phyloP scores from a whole-genome alignment of 1,284 basidiomycete species.

The Melampsora allii-populina region DNA sequence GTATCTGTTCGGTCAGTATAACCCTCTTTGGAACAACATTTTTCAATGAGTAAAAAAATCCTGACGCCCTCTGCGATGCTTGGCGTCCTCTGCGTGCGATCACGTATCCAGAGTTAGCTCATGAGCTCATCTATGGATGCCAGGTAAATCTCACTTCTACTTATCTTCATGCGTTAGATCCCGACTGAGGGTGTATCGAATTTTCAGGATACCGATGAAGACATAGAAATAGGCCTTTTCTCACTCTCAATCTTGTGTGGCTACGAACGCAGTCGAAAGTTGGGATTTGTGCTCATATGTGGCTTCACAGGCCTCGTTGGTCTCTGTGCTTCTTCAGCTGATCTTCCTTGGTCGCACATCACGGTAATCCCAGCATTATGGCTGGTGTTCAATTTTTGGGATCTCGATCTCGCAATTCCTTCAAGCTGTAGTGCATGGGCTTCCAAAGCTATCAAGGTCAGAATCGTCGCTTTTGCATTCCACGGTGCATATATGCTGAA shows the following conservation, averaged over 20 bases:
- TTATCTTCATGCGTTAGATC: neutral
- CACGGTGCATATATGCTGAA: too few relatives aligned
- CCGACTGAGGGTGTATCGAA: neutral
- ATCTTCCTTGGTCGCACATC: too few relatives aligned
- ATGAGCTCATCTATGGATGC: constrained; percentile 37
- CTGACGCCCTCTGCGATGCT: neutral
- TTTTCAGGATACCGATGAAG: constrained; percentile 36
- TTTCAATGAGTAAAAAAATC: neutral
- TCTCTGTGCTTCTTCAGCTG: neutral
- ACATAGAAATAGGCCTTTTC: constrained; percentile 20
- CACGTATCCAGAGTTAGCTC: constrained; percentile 15
- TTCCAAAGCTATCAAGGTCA: too few relatives aligned
- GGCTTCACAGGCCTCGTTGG: constrained; percentile 20
- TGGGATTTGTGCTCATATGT: constrained; percentile 17
- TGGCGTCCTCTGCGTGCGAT: neutral
- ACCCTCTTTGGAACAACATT: neutral
- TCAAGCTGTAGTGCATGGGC: too few relatives aligned
- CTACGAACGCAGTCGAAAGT: constrained; percentile 20
- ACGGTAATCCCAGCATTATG: too few relatives aligned
- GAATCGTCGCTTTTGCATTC: too few relatives aligned
- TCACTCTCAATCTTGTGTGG: constrained; percentile 36
- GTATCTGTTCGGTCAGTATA: constrained; percentile 15
- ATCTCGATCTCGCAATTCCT: too few relatives aligned
- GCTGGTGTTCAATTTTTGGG: too few relatives aligned
- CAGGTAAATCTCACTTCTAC: neutral